A percentile compares a stretch with the other conserved stretches of the same genome.
Evolutionary conservation across 176 grass and related monocot genomes (phyloP).

Genomic region (Musa beccarii): DNA sequence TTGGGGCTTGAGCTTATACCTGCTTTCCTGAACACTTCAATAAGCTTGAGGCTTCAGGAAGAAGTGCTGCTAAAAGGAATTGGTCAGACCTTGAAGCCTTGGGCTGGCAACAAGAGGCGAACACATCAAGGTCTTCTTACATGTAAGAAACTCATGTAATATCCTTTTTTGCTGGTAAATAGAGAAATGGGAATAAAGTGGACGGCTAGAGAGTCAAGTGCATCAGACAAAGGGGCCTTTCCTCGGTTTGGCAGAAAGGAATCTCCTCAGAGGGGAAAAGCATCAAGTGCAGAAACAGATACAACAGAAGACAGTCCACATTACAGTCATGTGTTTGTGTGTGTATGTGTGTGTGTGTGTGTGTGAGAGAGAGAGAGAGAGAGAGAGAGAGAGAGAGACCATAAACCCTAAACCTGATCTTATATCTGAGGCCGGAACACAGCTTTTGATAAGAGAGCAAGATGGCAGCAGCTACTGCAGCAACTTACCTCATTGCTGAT

Average conservation of each 20-base stretch:
- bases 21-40: too few species aligned
- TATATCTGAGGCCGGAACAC: neutral
- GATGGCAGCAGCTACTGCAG: neutral
- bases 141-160: too few species aligned
- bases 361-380: neutral
- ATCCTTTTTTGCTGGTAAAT: neutral
- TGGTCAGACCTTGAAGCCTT: too few species aligned
- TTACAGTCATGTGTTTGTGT: neutral
- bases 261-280: slow-evolving; percentile 12
- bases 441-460: slow-evolving; percentile 4
- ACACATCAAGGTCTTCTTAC: too few species aligned
- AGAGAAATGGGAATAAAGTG: neutral
- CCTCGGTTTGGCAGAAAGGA: slow-evolving; percentile 22
- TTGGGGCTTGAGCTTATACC: too few species aligned
- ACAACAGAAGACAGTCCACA: neutral
- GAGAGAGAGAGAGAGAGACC: neutral
- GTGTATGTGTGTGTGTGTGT: neutral
- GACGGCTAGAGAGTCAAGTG: neutral
- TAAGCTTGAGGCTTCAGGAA: too few species aligned
- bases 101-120: too few species aligned
- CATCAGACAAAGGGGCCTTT: slow-evolving; percentile 8
- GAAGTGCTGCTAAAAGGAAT: too few species aligned
- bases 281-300: slow-evolving; percentile 7
- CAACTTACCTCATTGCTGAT: neutral
- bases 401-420: neutral